These are phyloP conservation scores for Astrothelium macrocarpum DNA, from an alignment of 495 filamentous ascomycete genomes.

Conservation along the genomic window DNA sequence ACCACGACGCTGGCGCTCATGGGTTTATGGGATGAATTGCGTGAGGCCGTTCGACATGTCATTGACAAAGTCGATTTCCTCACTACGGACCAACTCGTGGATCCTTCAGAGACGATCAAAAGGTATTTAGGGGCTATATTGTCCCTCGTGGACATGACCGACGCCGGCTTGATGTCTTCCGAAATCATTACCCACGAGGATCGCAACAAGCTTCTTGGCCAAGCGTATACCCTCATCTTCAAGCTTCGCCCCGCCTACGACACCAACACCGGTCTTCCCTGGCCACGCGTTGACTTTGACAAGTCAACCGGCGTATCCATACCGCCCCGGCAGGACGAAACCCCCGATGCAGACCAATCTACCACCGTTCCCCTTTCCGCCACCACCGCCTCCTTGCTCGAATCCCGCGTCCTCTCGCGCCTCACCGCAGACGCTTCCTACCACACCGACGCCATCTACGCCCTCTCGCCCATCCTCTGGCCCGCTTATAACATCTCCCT, in stretches of 20 bases:
- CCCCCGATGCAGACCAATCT: conserved; percentile 4
- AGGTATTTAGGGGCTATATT: conserved; percentile 27
- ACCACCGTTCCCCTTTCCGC: conserved; percentile 10
- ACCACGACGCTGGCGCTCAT: conserved; percentile 29
- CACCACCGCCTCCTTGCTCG: conserved; percentile 26
- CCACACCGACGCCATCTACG: conserved; percentile 20
- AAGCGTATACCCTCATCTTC: conserved; percentile 24
- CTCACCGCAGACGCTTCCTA: conserved; percentile 23
- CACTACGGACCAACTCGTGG: conserved; percentile 20
- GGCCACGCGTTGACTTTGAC: conserved; percentile 29
- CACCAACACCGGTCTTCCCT: conserved; percentile 28
- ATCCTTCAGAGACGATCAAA: conserved; percentile 30
- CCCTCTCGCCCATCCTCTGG: conserved; percentile 30
- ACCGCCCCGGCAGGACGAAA: conserved; percentile 7
- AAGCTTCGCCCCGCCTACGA: conserved; percentile 27
- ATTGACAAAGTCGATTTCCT: conserved; percentile 24
- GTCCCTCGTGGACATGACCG: conserved; percentile 24
- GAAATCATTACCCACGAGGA: conserved; percentile 14
- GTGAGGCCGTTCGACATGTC: conserved; percentile 22
- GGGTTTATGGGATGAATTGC: conserved; percentile 29
- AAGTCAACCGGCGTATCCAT: conserved; percentile 5
- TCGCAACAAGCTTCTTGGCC: conserved; percentile 20
- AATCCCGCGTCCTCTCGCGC: conserved; percentile 23
- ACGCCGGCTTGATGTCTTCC: conserved; percentile 21
- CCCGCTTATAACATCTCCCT: conserved; percentile 12